A percentile compares a stretch with the other conserved stretches of the same genome.
These are phyloP conservation scores for Geotrichum reessii DNA, from an alignment of 1,139 yeast genomes.

Conservation along the genomic window DNA sequence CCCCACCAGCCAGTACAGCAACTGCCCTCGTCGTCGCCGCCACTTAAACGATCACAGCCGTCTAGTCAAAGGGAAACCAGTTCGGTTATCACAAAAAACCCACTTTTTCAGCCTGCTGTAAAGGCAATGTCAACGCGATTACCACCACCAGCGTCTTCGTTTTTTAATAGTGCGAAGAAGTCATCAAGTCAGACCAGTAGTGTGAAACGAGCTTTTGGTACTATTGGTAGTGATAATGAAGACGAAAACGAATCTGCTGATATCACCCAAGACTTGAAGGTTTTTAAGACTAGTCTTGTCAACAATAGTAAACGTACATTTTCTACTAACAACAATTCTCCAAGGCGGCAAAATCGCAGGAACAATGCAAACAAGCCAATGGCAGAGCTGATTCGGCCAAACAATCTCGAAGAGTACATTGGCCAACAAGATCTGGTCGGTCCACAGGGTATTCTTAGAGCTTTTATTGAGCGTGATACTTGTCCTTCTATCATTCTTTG, in stretches of 20 bases:
- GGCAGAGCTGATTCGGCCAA: slow-evolving; percentile 82
- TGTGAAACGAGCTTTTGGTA: neutral
- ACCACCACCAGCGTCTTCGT: neutral
- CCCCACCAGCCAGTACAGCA: neutral
- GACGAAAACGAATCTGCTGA: neutral
- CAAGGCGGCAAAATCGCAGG: slow-evolving; percentile 7
- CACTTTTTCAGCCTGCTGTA: neutral
- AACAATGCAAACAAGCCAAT: slow-evolving; percentile 46
- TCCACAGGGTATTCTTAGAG: slow-evolving; percentile 60
- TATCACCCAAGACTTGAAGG: neutral
- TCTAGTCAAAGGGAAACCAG: neutral
- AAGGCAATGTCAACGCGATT: neutral
- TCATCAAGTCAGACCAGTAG: neutral
- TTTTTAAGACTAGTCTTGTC: neutral
- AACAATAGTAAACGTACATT: neutral
- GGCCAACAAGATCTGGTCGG: slow-evolving; percentile 87
- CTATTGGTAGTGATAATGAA: neutral
- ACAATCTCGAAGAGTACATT: slow-evolving; percentile 62
- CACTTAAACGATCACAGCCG: neutral
- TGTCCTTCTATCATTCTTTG: slow-evolving; percentile 82
- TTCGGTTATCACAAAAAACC: neutral
- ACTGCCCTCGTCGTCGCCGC: neutral
- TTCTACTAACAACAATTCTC: slow-evolving; percentile 4
- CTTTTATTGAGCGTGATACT: slow-evolving; percentile 53
- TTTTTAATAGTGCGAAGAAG: neutral